Percentiles rank a stretch among this genome's conserved stretches.
These are phyloP conservation scores for Metarhizium sp. DNA, from an alignment of 2,329 filamentous ascomycete genomes.

Conservation along the genomic window DNA sequence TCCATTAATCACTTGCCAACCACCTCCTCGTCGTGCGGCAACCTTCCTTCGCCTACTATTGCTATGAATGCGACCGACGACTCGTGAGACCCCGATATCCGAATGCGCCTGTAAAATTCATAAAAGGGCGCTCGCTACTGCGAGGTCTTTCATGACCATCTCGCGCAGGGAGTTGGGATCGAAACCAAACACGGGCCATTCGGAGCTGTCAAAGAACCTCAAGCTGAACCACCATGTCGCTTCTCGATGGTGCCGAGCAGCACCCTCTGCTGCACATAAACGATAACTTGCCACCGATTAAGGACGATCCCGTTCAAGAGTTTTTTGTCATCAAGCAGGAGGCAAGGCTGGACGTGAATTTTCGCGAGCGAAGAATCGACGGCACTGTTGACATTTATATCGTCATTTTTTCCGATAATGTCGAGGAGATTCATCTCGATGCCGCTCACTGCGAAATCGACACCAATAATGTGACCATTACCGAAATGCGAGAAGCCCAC, in stretches of 20 bases:
- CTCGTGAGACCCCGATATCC: neutral
- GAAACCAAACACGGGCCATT: neutral
- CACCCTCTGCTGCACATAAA: constrained; percentile 21
- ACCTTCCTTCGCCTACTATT: neutral
- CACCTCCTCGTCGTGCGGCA: neutral
- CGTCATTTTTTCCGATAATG: constrained; percentile 49
- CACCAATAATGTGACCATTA: constrained; percentile 41
- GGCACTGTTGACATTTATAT: constrained; percentile 79
- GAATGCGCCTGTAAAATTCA: constrained; percentile 2
- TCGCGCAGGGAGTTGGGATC: neutral
- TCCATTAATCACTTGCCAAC: neutral
- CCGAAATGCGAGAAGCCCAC: constrained; percentile 25
- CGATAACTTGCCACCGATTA: constrained; percentile 22
- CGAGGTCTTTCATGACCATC: constrained; percentile 4
- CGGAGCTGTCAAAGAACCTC: neutral
- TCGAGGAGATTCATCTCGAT: constrained; percentile 50
- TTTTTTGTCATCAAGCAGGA: constrained; percentile 68
- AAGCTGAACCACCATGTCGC: constrained; percentile 5
- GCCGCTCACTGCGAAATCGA: constrained; percentile 54
- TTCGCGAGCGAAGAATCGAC: constrained; percentile 61
- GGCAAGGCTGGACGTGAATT: constrained; percentile 83
- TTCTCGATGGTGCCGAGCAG: constrained; percentile 4
- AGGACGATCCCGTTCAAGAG: constrained; percentile 27
- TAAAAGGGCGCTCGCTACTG: constrained; percentile 4
- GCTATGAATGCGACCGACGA: neutral